Evolutionary conservation across 176 grass and related monocot species (phyloP).

Genomic region (Cenchrus fungigraminus): DNA sequence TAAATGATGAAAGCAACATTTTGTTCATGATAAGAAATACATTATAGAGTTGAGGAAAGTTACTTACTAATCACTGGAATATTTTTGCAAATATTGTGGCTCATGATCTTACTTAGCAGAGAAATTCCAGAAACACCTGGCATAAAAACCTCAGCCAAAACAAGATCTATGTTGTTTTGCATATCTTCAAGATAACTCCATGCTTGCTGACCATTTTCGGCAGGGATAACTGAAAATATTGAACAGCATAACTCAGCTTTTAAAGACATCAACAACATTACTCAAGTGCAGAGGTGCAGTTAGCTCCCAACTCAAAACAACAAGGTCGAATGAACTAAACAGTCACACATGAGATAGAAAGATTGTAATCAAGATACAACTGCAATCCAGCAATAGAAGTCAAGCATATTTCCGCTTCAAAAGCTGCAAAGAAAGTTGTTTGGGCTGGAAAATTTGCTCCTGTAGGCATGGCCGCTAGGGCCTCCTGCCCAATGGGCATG

Average conservation of each 20-base stretch:
- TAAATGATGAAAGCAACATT: slow-evolving; percentile 20
- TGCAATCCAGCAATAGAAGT: too few species aligned
- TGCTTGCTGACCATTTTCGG: slow-evolving; percentile 66
- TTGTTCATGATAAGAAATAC: slow-evolving; percentile 13
- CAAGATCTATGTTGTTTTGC: slow-evolving; percentile 73
- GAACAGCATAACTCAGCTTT: slow-evolving; percentile 2
- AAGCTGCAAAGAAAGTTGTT: too few species aligned
- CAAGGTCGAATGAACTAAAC: too few species aligned
- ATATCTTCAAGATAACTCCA: slow-evolving; percentile 76
- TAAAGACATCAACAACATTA: not conserved
- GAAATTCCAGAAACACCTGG: slow-evolving; percentile 60
- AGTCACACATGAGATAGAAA: too few species aligned
- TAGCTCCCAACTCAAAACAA: too few species aligned
- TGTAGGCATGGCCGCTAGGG: too few species aligned
- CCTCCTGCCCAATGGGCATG: too few species aligned
- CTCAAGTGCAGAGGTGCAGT: too few species aligned
- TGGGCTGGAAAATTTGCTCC: too few species aligned
- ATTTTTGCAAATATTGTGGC: slow-evolving; percentile 70
- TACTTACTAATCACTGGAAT: slow-evolving; percentile 92
- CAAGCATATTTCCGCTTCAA: too few species aligned
- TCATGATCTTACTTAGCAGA: slow-evolving; percentile 80
- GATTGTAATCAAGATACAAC: too few species aligned
- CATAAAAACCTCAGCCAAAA: slow-evolving; percentile 79
- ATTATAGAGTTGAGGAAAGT: slow-evolving; percentile 29
- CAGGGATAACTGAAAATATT: slow-evolving; percentile 64